Evolutionary conservation across 2,329 filamentous ascomycete genomes (phyloP).

Genomic region (Chaetomium strumarium): DNA sequence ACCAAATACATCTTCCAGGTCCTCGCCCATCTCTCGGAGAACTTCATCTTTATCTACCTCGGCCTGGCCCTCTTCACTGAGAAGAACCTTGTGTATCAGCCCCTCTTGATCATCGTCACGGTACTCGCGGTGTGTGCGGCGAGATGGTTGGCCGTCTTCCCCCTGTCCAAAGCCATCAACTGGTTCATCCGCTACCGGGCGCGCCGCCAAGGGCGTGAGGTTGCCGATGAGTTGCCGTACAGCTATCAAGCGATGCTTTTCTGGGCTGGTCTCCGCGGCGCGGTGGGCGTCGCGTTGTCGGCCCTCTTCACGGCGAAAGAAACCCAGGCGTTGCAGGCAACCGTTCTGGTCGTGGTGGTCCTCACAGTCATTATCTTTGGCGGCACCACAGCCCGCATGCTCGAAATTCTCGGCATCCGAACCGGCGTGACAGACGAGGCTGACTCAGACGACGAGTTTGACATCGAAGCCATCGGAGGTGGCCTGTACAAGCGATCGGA

Average conservation of each 20-base stretch:
- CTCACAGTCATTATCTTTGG: slow-evolving; percentile 98
- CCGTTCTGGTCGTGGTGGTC: slow-evolving; percentile 95
- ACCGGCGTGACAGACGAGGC: slow-evolving; percentile 96
- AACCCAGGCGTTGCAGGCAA: slow-evolving; percentile 77
- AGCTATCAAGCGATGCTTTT: slow-evolving; percentile 99
- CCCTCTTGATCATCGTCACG: slow-evolving; percentile 89
- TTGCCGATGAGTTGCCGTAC: slow-evolving; percentile 82
- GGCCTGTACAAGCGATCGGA: slow-evolving; percentile 78
- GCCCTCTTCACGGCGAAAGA: slow-evolving; percentile 81
- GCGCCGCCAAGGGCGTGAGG: slow-evolving; percentile 64
- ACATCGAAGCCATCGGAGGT: slow-evolving; percentile 74
- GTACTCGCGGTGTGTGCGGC: slow-evolving; percentile 87
- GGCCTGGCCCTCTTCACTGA: slow-evolving; percentile 94
- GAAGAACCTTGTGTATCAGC: slow-evolving; percentile 80
- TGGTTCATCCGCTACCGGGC: slow-evolving; percentile 86
- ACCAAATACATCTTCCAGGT: slow-evolving; percentile 98
- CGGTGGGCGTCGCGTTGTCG: slow-evolving; percentile 90
- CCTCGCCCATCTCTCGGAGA: slow-evolving; percentile 90
- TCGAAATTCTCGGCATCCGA: slow-evolving; percentile 93
- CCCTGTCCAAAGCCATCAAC: slow-evolving; percentile 83
- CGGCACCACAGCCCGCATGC: slow-evolving; percentile 93
- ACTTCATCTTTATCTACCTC: slow-evolving; percentile 99
- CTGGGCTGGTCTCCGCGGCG: slow-evolving; percentile 93
- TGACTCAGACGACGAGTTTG: slow-evolving; percentile 97
- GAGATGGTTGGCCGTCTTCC: slow-evolving; percentile 91